phyloP scores from a whole-genome alignment of 768 basidiomycete species.

The Dacryopinax spathularia region DNA sequence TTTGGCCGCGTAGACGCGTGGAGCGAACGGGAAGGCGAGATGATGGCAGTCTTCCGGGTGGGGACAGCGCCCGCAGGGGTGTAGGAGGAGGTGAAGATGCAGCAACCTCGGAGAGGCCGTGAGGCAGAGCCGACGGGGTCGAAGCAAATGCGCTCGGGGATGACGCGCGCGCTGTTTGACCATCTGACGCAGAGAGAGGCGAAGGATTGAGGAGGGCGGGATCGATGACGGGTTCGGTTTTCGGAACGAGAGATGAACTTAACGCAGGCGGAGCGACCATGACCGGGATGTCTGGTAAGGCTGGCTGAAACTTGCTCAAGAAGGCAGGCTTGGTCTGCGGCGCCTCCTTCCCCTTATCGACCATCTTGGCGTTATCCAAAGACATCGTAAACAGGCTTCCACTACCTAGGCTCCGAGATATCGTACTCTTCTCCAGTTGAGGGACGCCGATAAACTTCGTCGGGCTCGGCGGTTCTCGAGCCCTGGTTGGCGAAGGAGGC shows the following conservation, averaged over 20 bases:
- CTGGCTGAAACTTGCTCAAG: not conserved
- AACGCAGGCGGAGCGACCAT: not conserved
- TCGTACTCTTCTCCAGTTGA: not conserved
- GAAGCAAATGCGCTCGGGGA: not conserved
- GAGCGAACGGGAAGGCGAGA: not conserved
- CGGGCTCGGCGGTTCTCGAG: not conserved
- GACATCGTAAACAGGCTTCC: not conserved
- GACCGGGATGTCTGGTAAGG: not conserved
- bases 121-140: not conserved
- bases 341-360: not conserved
- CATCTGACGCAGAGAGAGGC: not conserved
- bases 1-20: not conserved
- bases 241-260: too few species aligned
- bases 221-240: not conserved
- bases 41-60: not conserved
- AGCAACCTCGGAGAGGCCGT: not conserved
- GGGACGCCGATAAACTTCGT: not conserved
- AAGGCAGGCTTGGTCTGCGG: not conserved
- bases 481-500: not conserved
- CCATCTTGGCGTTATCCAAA: not conserved
- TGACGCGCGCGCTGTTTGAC: not conserved
- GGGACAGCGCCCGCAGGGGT: not conserved
- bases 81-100: not conserved
- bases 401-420: not conserved
- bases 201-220: not conserved